Evolutionary conservation across 2,329 filamentous ascomycete genomes (phyloP).

Genomic region (Trematosphaeria pertusa): DNA sequence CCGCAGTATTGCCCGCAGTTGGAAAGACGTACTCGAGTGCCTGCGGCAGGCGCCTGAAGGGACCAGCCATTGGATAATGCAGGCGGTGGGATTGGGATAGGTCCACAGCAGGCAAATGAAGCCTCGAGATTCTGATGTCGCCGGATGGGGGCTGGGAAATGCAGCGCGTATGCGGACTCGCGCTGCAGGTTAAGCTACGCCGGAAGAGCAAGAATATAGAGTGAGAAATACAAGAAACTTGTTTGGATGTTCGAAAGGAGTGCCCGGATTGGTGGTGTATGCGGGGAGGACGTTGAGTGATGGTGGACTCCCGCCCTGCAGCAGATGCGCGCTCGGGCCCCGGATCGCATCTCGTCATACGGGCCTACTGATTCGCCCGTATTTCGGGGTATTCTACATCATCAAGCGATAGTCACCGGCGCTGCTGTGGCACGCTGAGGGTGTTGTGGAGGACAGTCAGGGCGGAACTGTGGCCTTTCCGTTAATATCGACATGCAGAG

Average conservation of each 20-base stretch:
- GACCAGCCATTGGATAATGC: slow-evolving; percentile 12
- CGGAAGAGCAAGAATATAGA: not conserved
- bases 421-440: slow-evolving; percentile 10
- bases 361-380: slow-evolving; percentile 13
- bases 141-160: not conserved
- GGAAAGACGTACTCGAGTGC: slow-evolving; percentile 34
- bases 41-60: slow-evolving; percentile 22
- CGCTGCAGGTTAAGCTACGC: not conserved
- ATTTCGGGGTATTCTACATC: slow-evolving; percentile 7
- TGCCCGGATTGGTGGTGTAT: slow-evolving; percentile 19
- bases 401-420: slow-evolving; percentile 1
- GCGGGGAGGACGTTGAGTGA: slow-evolving; percentile 6
- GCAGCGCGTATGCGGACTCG: slow-evolving; percentile 4
- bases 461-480: slow-evolving; percentile 1
- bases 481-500: slow-evolving; percentile 4
- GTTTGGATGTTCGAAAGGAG: slow-evolving; percentile 26
- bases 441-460: not conserved
- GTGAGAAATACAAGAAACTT: too few species aligned
- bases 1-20: slow-evolving; percentile 16
- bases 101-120: not conserved
- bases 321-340: slow-evolving; percentile 15
- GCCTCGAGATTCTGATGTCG: not conserved
- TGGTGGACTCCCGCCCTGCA: slow-evolving; percentile 8
- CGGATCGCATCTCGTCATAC: slow-evolving; percentile 9
- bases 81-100: slow-evolving; percentile 6